Evolutionary conservation across 768 basidiomycete species (phyloP), one percentile per base, ranked within the genome.

Genomic region (Lentinula raphanica): DNA sequence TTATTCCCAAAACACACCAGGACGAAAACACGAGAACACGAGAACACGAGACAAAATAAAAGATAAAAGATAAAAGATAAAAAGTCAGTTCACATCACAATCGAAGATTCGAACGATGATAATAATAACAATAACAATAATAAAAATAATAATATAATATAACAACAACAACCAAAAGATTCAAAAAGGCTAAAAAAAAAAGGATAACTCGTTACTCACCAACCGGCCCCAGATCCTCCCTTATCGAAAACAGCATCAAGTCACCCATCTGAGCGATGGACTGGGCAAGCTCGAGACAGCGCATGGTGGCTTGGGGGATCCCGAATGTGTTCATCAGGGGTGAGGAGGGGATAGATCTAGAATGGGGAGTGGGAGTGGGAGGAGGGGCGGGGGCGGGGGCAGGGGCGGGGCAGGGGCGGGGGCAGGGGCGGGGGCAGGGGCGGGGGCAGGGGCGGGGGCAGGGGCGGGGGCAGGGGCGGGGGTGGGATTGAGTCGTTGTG

Each of bases 301-400:
- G 79, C 92, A 92, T 92, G 15, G 91, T 91, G 3, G 89, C 90
- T 67, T 92, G 90, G 6, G 91, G 90, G 54, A 93, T 90, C 4
- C 91, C 91, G 71, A 92, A 93, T 21, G 88, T 88, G 65, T 92
- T 92, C 53, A 93, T 88, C n/a, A n/a, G 8, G 91, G 91, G 64
- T 92, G 90, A 4, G 83, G 82, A 12, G 92, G 91, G 63, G 92
- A 81, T n/a, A 76, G 76, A 31, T 82, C 87, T 35, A 74, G 74
- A 15, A 84, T 64, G 75, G 25, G 9, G 42, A 44, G 9, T 19
- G n/a, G n/a, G n/a, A n/a, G n/a, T n/a, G n/a, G n/a, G 25, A 5
- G 13, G 25, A 21, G 11, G 45, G 12, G 13, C 23, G 5, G 12
- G 3, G 9, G 17, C n/a, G n/a, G n/a, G n/a, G n/a, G n/a, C 21